A percentile compares a stretch with the other conserved stretches of the same genome.
phyloP scores from a whole-genome alignment of 1,139 yeast genomes.

The Ashbya aceris region DNA sequence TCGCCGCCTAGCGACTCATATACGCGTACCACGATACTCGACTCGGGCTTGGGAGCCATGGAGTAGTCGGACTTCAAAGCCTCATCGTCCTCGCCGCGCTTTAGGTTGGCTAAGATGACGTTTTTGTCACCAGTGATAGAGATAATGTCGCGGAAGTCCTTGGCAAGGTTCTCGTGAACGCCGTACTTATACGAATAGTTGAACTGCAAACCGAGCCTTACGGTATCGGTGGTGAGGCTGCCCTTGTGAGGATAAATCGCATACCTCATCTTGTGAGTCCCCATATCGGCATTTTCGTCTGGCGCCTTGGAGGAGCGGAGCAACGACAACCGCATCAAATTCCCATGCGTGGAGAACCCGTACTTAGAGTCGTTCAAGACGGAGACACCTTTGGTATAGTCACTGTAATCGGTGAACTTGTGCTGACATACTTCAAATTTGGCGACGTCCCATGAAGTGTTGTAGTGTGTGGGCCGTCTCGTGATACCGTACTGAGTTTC shows the following conservation, averaged over 20 bases:
- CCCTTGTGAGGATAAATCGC: slow-evolving; percentile 80
- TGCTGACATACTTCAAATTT: slow-evolving; percentile 94
- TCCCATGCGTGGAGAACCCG: slow-evolving; percentile 89
- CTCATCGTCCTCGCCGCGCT: slow-evolving; percentile 80
- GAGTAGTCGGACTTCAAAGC: slow-evolving; percentile 36
- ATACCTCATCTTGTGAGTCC: slow-evolving; percentile 70
- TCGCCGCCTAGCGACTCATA: slow-evolving; percentile 84
- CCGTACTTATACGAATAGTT: slow-evolving; percentile 44
- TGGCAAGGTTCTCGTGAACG: slow-evolving; percentile 50
- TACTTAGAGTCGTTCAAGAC: slow-evolving; percentile 78
- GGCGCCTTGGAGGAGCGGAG: slow-evolving; percentile 86
- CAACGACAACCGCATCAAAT: slow-evolving; percentile 71
- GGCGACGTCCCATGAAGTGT: slow-evolving; percentile 93
- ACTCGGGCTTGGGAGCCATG: slow-evolving; percentile 25
- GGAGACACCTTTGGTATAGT: slow-evolving; percentile 79
- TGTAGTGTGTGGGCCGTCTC: slow-evolving; percentile 85
- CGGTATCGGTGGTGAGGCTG: slow-evolving; percentile 50
- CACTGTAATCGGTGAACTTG: slow-evolving; percentile 87
- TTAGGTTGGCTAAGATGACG: slow-evolving; percentile 64
- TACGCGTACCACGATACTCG: slow-evolving; percentile 58
- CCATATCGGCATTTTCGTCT: slow-evolving; percentile 91
- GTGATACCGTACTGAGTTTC: slow-evolving; percentile 93
- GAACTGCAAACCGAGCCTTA: slow-evolving; percentile 69
- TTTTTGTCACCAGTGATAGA: slow-evolving; percentile 49
- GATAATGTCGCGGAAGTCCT: slow-evolving; percentile 67